These are phyloP conservation scores for Biscutella laevigata DNA, from an alignment of 441 rosid genomes.

Conservation along the genomic window DNA sequence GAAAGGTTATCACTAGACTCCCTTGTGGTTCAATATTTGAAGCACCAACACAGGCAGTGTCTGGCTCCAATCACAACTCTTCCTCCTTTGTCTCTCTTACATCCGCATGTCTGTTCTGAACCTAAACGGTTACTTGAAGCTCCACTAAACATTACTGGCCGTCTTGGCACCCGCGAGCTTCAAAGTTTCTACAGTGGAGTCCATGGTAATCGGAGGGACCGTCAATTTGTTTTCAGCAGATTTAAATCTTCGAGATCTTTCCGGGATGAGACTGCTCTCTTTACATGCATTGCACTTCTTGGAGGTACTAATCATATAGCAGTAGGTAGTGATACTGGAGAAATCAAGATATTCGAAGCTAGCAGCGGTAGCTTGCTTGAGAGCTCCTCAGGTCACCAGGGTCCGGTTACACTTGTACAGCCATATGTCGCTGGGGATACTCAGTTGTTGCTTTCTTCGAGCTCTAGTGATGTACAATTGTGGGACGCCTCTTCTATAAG, in stretches of 20 bases:
- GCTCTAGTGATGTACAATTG: slow-evolving; percentile 70
- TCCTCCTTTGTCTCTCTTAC: slow-evolving; percentile 90
- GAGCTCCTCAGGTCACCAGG: slow-evolving; percentile 70
- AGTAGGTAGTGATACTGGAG: slow-evolving; percentile 84
- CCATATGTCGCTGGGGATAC: slow-evolving; percentile 52
- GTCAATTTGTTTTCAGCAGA: slow-evolving; percentile 94
- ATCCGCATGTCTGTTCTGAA: slow-evolving; percentile 95
- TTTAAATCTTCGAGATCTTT: slow-evolving; percentile 91
- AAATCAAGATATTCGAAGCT: slow-evolving; percentile 70
- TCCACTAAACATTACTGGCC: slow-evolving; percentile 77
- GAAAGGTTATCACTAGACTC: slow-evolving; percentile 85
- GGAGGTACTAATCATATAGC: slow-evolving; percentile 75
- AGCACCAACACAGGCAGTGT: slow-evolving; percentile 98
- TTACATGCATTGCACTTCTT: slow-evolving; percentile 73
- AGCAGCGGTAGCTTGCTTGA: slow-evolving; percentile 61
- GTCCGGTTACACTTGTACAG: slow-evolving; percentile 71
- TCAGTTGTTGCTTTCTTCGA: slow-evolving; percentile 79
- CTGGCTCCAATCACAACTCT: slow-evolving; percentile 98
- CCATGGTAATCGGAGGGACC: slow-evolving; percentile 91
- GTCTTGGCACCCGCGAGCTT: slow-evolving; percentile 81
- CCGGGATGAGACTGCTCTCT: slow-evolving; percentile 76
- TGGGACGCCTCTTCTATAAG: slow-evolving; percentile 80
- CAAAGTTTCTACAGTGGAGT: slow-evolving; percentile 75
- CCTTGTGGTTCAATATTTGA: slow-evolving; percentile 83
- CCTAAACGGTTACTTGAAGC: slow-evolving; percentile 90